Percentiles rank a stretch among this genome's conserved stretches.
Conservation (phyloP, 1,139 yeast genomes). For the Scheffersomyces cryptocercus region DNA sequence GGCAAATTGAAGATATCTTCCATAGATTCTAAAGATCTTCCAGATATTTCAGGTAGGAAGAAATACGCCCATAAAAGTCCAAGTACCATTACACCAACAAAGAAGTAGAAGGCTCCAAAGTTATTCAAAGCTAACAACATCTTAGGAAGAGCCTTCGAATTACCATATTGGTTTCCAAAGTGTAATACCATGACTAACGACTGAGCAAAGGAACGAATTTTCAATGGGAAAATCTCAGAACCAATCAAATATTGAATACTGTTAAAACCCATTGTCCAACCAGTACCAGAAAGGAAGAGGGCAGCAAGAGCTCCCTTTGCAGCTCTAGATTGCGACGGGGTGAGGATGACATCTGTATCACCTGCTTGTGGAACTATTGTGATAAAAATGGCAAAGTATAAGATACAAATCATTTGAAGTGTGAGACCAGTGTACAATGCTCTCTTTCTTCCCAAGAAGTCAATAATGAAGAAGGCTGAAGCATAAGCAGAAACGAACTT, state of each 20-base stretch:
- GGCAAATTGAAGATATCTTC: slow-evolving; percentile 60
- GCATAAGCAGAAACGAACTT: slow-evolving; percentile 46
- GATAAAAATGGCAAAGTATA: slow-evolving; percentile 48
- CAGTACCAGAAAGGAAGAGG: slow-evolving; percentile 53
- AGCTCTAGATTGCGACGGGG: slow-evolving; percentile 35
- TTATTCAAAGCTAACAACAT: slow-evolving; percentile 50
- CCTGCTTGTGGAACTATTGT: slow-evolving; percentile 49
- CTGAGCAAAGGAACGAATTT: slow-evolving; percentile 55
- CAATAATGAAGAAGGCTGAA: slow-evolving; percentile 49
- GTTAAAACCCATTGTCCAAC: slow-evolving; percentile 68
- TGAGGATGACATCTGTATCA: slow-evolving; percentile 24
- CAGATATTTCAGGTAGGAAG: slow-evolving; percentile 55
- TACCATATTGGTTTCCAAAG: slow-evolving; percentile 61
- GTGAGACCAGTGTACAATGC: slow-evolving; percentile 41
- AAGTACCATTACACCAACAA: slow-evolving; percentile 43
- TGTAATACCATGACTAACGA: slow-evolving; percentile 59
- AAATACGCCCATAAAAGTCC: slow-evolving; percentile 53
- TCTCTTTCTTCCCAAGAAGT: slow-evolving; percentile 46
- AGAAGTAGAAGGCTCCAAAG: slow-evolving; percentile 58
- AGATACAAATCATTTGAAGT: slow-evolving; percentile 30
- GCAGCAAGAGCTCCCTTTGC: slow-evolving; percentile 55
- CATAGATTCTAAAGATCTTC: slow-evolving; percentile 56
- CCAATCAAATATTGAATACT: slow-evolving; percentile 59
- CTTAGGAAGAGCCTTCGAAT: slow-evolving; percentile 56
- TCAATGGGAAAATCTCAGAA: slow-evolving; percentile 59